Percentiles rank a stretch among this genome's conserved stretches.
Conservation (phyloP, 768 basidiomycete genomes). For the Lentinus tigrinus region DNA sequence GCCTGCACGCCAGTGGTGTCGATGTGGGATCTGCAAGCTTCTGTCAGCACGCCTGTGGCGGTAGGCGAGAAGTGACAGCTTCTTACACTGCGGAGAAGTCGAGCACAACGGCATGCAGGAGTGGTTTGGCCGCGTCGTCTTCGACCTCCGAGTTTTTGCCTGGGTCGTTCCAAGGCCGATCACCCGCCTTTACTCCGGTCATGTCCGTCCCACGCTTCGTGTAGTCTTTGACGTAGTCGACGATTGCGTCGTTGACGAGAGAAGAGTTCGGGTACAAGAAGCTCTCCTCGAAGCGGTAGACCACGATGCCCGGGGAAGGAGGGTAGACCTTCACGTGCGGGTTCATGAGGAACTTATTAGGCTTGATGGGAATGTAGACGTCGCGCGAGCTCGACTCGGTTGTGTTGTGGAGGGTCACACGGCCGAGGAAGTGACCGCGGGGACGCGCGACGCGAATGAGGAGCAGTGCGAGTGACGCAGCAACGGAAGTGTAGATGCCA, state of each 20-base stretch:
- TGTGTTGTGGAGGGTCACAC: constrained; percentile 44
- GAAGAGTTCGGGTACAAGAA: constrained; percentile 83
- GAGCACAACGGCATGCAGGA: constrained; percentile 80
- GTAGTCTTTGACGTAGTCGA: constrained; percentile 75
- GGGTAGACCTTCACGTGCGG: constrained; percentile 69
- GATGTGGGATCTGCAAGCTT: constrained; percentile 63
- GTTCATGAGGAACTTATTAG: constrained; percentile 59
- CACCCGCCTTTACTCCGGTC: constrained; percentile 55
- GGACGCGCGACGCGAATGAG: constrained; percentile 85
- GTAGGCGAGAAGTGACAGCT: not conserved
- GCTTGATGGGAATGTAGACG: constrained; percentile 78
- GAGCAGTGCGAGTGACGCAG: constrained; percentile 76
- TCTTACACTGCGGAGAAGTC: constrained; percentile 85
- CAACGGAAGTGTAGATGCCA: constrained; percentile 84
- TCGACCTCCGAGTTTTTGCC: constrained; percentile 53
- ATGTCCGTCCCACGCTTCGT: constrained; percentile 77
- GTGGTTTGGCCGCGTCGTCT: constrained; percentile 54
- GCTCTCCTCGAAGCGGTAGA: constrained; percentile 90
- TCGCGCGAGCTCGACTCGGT: constrained; percentile 52
- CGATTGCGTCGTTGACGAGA: constrained; percentile 64
- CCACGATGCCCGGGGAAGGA: constrained; percentile 80
- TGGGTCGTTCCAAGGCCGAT: constrained; percentile 93
- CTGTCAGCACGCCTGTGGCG: not conserved
- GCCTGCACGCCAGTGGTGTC: constrained; percentile 91
- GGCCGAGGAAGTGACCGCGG: constrained; percentile 87